phyloP scores from a whole-genome alignment of 2,329 filamentous ascomycete genomes.

The Sporothrix schenckii region DNA sequence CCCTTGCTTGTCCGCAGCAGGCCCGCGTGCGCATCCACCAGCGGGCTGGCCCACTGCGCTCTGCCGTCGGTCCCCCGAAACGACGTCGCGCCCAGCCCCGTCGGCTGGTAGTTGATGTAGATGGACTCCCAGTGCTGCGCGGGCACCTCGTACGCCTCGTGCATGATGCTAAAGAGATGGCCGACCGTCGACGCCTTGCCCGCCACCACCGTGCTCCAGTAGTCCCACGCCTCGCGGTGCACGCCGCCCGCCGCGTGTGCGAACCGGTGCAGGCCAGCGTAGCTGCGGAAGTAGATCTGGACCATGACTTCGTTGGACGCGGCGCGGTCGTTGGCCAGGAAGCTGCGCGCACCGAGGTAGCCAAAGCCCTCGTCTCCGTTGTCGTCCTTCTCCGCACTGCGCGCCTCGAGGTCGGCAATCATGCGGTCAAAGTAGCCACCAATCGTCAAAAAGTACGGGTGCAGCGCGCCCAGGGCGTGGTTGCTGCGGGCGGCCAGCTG shows the following conservation, averaged over 20 bases:
- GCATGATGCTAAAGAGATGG: slow-evolving; percentile 10
- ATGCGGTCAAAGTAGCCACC: background rate
- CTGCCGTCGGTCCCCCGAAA: background rate
- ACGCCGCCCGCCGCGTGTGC: background rate
- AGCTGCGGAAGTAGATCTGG: background rate
- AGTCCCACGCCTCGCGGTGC: slow-evolving; percentile 1
- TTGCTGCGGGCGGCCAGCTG: slow-evolving; percentile 13
- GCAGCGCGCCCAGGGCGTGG: background rate
- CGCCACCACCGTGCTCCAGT: background rate
- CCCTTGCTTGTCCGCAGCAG: background rate
- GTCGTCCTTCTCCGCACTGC: background rate
- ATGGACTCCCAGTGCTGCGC: slow-evolving; percentile 13
- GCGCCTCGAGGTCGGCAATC: background rate
- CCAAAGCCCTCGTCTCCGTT: background rate
- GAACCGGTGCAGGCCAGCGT: background rate
- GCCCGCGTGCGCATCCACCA: background rate
- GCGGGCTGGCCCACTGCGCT: background rate
- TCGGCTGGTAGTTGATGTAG: background rate
- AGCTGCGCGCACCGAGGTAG: background rate
- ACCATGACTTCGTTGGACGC: slow-evolving; percentile 4
- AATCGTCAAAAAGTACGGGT: background rate
- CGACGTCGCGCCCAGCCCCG: background rate
- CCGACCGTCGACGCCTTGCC: background rate
- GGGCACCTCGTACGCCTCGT: slow-evolving; percentile 12
- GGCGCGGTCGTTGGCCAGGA: background rate